Base-by-base conservation (phyloP, 306 rosid genomes). In the Prunus mira region DNA sequence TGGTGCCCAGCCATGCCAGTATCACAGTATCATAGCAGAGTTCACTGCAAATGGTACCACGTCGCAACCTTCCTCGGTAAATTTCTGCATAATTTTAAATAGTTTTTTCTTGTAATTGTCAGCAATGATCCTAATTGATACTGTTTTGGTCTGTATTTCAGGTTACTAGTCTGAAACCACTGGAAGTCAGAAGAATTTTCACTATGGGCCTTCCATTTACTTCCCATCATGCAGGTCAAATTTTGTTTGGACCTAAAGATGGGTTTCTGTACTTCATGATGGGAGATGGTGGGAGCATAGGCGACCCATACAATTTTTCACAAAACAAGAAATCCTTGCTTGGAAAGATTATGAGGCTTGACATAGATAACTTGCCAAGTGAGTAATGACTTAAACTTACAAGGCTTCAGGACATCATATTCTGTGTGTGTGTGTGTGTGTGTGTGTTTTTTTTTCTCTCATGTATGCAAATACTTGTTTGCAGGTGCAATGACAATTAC, bases 241-340 rank as follows among this genome's bases (percentile, higher is more conserved):
- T 80, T 65, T 79, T 84, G 18, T 80, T 76, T 68, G 87, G 79
- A 76, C 84, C 87, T 0, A 9, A 72, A 72, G 84, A 80, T 47
- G 84, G 82, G 20, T 80, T 71, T 70, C n/a, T 80, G 76, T 83
- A 83, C 73, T 83, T 83, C 74, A 72, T 80, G 81, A 76, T 80
- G 87, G 87, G 84, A 68, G 82, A 80, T 12, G 84, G 82, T 28
- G 87, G 84, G 9, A 56, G 82, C 38, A 9, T 0, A 8, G 84
- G 87, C 13, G 87, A 80, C 65, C 87, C 84, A 60, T 62, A 80
- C 65, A 77, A 80, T 25, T 84, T 84, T 54, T 27, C 84, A n/a
- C 82, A 80, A 50, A 84, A 76, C 84, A 84, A 84, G 74, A 80
- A 80, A 28, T 84, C 77, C 28, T 68, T 84, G 84, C 84, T 84